Evolutionary conservation across 2,329 filamentous ascomycete genomes (phyloP).

Genomic region (Plectosphaerella cucumerina): DNA sequence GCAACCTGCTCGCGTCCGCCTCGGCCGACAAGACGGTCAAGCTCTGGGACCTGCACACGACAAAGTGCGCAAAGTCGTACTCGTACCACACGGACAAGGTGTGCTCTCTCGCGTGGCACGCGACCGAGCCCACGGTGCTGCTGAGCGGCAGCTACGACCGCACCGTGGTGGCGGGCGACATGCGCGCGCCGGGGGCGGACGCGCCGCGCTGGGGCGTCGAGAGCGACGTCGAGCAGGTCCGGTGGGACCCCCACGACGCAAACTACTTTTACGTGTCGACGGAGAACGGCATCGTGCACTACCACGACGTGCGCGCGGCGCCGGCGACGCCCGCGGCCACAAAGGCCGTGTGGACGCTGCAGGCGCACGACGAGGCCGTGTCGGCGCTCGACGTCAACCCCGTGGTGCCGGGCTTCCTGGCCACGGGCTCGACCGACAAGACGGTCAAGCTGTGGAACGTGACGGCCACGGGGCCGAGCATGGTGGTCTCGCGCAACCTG

Average conservation of each 20-base stretch:
- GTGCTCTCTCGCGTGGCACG: constrained; percentile 92
- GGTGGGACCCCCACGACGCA: constrained; percentile 88
- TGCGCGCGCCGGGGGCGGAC: constrained; percentile 84
- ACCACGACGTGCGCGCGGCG: constrained; percentile 78
- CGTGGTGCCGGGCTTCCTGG: constrained; percentile 86
- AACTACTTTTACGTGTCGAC: constrained; percentile 97
- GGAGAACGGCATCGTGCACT: constrained; percentile 86
- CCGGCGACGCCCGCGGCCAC: constrained; percentile 68
- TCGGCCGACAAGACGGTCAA: constrained; percentile 98
- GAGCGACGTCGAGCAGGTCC: constrained; percentile 87
- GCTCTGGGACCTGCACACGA: constrained; percentile 92
- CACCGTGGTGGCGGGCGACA: constrained; percentile 90
- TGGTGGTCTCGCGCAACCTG: constrained; percentile 88
- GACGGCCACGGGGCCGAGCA: constrained; percentile 70
- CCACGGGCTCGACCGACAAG: constrained; percentile 89
- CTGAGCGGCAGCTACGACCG: constrained; percentile 94
- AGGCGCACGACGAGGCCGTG: constrained; percentile 90
- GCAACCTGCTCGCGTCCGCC: constrained; percentile 88
- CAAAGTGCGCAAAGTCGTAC: constrained; percentile 93
- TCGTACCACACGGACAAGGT: constrained; percentile 96
- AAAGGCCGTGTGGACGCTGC: constrained; percentile 89
- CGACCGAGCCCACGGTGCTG: constrained; percentile 78
- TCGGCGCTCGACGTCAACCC: constrained; percentile 92
- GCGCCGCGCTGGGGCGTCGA: constrained; percentile 87
- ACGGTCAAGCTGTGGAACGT: constrained; percentile 98